Evolutionary conservation across 441 rosid species (phyloP).

Genomic region (Populus trichocarpa): DNA sequence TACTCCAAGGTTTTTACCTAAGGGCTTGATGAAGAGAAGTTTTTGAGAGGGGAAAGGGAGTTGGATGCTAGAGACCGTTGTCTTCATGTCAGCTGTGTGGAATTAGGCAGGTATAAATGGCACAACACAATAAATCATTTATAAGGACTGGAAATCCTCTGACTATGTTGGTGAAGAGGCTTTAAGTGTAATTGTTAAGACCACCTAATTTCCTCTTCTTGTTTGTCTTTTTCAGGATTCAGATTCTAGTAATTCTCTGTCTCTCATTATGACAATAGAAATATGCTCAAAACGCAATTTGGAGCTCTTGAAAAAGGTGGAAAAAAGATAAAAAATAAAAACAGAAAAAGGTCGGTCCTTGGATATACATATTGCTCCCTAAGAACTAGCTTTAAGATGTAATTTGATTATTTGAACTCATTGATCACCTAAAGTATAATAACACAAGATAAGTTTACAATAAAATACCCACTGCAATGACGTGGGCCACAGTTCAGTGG

Average conservation of each 20-base stretch:
- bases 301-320: neutral
- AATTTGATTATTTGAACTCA: neutral
- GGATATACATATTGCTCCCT: neutral
- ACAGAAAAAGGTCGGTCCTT: neutral
- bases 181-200: neutral
- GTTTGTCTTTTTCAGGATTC: neutral
- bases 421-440: too few species aligned
- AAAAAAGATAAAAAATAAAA: neutral
- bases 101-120: neutral
- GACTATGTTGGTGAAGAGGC: neutral
- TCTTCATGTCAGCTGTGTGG: neutral
- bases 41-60: neutral
- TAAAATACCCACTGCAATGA: neutral
- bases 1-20: neutral
- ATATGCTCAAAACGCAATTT: slow-evolving; percentile 2
- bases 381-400: neutral
- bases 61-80: neutral
- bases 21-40: neutral
- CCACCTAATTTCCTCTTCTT: neutral
- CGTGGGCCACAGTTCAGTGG: neutral
- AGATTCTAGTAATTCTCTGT: neutral
- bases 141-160: neutral
- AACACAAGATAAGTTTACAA: too few species aligned
- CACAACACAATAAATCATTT: neutral
- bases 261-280: neutral